Evolutionary conservation across 345 rosid species (phyloP), one percentile per base, ranked within the genome.

Genomic region (Schrenkiella parvula): DNA sequence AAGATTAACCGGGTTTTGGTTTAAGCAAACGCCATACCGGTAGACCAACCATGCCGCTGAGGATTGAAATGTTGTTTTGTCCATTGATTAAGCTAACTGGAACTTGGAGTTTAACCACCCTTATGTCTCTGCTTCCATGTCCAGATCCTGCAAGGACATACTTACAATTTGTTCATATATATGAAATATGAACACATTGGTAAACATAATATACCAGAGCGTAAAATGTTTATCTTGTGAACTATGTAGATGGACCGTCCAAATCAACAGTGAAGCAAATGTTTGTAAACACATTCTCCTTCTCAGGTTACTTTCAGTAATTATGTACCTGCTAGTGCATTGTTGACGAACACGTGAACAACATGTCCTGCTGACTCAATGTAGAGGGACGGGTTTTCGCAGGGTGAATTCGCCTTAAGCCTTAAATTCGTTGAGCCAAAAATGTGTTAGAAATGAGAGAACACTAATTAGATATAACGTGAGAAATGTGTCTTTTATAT

Each of bases 11-110:
- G 56, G 37, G 46, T 25, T 46, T 29, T 70, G 57, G 28, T 56
- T 70, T 26, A 34, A 32, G 35, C 1, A 34, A 53, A 51, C 2
- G 57, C 4, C 66, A 66, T 85, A 91, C 98, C 82, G 92, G 98
- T 75, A 93, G 61, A 68, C 98, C 98, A 76, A 88, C 97, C 92
- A 89, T 82, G 15, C 78, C 95, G 17, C 97, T 88, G 5, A 93
- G 89, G 52, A 90, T 80, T 22, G 98, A 85, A 34, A 91, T 77
- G 72, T 85, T 83, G 82, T 84, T 93, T 32, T 77, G 46, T 64
- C 89, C 93, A 68, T 69, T 68, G 4, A 1, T 52, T 65, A 91
- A 72, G 31, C 8, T 52, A 46, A 88, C 68, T n/a, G 81, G 80
- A 51, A 47, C 62, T 18, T 82, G 86, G 65, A 89, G 37, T 14